phyloP scores from a whole-genome alignment of 768 basidiomycete genomes.

The Boletus barrowsii region DNA sequence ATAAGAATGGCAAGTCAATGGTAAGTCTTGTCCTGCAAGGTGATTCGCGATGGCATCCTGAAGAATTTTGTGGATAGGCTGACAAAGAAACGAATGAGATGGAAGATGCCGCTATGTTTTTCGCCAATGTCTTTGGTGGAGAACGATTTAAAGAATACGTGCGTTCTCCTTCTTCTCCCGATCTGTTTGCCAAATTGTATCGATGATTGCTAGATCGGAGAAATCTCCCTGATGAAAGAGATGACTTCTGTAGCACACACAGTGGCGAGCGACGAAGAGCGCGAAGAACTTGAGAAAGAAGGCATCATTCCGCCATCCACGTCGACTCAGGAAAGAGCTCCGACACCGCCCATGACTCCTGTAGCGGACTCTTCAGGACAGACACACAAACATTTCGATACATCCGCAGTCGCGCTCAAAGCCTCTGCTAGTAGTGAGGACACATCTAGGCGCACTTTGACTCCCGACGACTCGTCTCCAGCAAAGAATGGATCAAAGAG shows the following conservation, averaged over 20 bases:
- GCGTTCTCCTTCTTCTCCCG: slow-evolving; percentile 32
- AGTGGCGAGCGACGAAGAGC: slow-evolving; percentile 91
- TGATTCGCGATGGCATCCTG: slow-evolving; percentile 5
- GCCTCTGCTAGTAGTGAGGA: slow-evolving; percentile 19
- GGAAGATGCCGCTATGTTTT: slow-evolving; percentile 93
- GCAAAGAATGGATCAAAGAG: slow-evolving; percentile 21
- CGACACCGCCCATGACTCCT: slow-evolving; percentile 21
- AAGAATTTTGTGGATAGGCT: slow-evolving; percentile 36
- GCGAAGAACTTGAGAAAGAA: slow-evolving; percentile 78
- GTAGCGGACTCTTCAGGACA: slow-evolving; percentile 8
- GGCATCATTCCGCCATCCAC: slow-evolving; percentile 38
- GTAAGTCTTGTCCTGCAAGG: slow-evolving; percentile 38
- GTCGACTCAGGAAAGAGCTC: slow-evolving; percentile 9
- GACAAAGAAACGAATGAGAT: slow-evolving; percentile 82
- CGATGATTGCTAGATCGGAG: slow-evolving; percentile 70
- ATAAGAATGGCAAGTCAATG: slow-evolving; percentile 92
- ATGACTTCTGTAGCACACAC: slow-evolving; percentile 83
- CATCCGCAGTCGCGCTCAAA: slow-evolving; percentile 17
- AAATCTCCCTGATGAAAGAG: slow-evolving; percentile 93
- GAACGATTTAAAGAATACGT: slow-evolving; percentile 90
- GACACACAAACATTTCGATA: slow-evolving; percentile 7
- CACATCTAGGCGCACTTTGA: slow-evolving; percentile 12
- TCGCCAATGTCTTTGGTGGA: slow-evolving; percentile 94
- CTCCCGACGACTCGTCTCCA: slow-evolving; percentile 15
- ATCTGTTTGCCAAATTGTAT: background rate